Base-by-base conservation (phyloP, 2,329 filamentous ascomycete species). In the Coniochaeta sp. region DNA sequence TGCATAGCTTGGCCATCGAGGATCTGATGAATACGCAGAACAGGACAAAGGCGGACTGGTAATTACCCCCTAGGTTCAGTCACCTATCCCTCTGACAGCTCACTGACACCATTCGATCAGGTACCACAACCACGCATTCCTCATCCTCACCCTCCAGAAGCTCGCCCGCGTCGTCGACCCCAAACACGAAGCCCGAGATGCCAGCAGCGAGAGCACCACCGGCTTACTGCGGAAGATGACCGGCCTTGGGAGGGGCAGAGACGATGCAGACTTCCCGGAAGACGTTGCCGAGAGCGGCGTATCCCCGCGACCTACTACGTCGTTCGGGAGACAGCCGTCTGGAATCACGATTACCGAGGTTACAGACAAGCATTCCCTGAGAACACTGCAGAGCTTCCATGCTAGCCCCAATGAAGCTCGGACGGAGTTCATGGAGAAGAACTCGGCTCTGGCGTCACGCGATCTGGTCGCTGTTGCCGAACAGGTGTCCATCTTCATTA, bases 1-100 rank as follows among this genome's bases (percentile, higher is more conserved):
- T 97, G 46, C 91, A 96, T 65, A 81, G 85, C 56, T 75, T 96
- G 51, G 90, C 92, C 0, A 83, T 97, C 60, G 92, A 97, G 67
- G 92, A 97, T 68, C 68, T 96, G 63, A 86, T 96, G 72, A 89
- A 95, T 60, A 86, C 86, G 2, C 77, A 82, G 27, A 92, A 92
- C 58, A 79, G 91, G 26, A 95, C 91, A 1, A 97, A 97, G 67
- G 89, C 85, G 2, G 92, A 97, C 65, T 97, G 91, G 91, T 90
- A 51, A 7, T 27, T 56, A 6, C n/a, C n/a, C 13, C 5, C 3
- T 3, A 3, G 26, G 14, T 8, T n/a, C n/a, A n/a, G n/a, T n/a
- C n/a, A n/a, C n/a, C n/a, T n/a, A n/a, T n/a, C n/a, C n/a, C n/a
- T n/a, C n/a, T n/a, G n/a, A n/a, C n/a, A n/a, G n/a, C n/a, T n/a